These are phyloP conservation scores for Breynia disticha DNA, from an alignment of 441 rosid genomes.

Conservation along the genomic window DNA sequence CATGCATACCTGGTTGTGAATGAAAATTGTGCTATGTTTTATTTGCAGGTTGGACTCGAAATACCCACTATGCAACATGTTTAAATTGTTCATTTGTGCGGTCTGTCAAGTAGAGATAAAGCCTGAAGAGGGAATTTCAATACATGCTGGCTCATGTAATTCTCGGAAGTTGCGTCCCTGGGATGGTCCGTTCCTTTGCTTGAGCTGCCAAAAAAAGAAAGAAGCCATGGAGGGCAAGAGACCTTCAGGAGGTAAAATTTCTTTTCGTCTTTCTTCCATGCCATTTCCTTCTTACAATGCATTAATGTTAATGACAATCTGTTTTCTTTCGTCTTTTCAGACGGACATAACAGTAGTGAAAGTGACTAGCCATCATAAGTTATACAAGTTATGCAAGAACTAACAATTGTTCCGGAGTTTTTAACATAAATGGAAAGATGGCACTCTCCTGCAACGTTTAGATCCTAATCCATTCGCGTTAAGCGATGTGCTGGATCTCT, in stretches of 20 bases:
- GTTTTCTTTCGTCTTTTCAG: constrained; percentile 27
- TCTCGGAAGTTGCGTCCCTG: constrained; percentile 69
- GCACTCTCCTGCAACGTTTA: constrained; percentile 8
- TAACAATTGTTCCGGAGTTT: constrained; percentile 31
- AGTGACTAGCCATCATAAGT: constrained; percentile 61
- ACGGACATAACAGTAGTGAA: constrained; percentile 58
- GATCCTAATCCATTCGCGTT: constrained; percentile 19
- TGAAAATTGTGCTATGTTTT: constrained; percentile 3
- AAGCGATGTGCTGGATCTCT: constrained; percentile 16
- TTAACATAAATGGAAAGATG: constrained; percentile 20
- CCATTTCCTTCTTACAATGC: constrained; percentile 3
- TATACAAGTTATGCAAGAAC: constrained; percentile 17
- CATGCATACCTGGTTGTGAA: constrained; percentile 1
- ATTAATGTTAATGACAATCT: constrained; percentile 3
- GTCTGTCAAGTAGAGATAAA: constrained; percentile 95
- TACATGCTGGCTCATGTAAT: constrained; percentile 66
- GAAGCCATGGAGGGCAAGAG: constrained; percentile 99
- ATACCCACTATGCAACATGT: constrained; percentile 97
- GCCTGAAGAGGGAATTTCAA: constrained; percentile 91
- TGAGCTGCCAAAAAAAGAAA: constrained; percentile 92
- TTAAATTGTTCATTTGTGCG: constrained; percentile 84
- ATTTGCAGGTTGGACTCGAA: constrained; percentile 79
- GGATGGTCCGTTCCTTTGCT: constrained; percentile 99
- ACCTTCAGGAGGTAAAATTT: constrained; percentile 52
- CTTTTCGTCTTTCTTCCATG: not conserved